Conservation (phyloP, 306 rosid genomes). For the Boehmeria nivea region DNA sequence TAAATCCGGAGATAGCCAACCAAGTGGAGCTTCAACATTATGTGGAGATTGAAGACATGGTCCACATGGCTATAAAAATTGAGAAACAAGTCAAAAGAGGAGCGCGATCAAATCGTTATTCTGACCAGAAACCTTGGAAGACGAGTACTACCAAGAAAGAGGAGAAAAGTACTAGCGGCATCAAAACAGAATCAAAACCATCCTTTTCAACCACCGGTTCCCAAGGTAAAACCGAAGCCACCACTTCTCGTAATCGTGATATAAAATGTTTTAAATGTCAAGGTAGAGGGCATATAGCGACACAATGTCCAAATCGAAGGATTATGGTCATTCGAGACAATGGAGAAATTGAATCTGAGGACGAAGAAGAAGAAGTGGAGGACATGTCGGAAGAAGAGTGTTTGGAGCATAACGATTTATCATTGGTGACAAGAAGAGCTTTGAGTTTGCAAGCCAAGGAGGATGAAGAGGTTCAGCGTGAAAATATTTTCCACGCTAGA, state of each 20-base stretch:
- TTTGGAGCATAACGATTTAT: not conserved
- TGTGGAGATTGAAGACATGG: not conserved
- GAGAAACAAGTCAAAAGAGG: not conserved
- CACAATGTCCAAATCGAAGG: constrained; percentile 3
- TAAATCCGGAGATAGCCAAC: not conserved
- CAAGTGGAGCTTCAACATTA: not conserved
- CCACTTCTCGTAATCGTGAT: not conserved
- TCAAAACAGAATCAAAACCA: not conserved
- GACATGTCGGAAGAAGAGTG: no score
- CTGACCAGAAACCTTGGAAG: not conserved
- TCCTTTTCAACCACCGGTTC: not conserved
- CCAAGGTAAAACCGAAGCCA: not conserved
- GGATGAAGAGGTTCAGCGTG: not conserved
- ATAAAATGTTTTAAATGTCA: no score
- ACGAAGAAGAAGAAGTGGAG: not conserved
- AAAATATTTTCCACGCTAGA: not conserved
- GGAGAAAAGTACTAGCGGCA: not conserved
- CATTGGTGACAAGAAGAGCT: not conserved
- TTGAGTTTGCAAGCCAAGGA: not conserved
- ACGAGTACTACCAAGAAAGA: not conserved
- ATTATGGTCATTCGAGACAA: not conserved
- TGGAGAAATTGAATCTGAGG: constrained; percentile 6
- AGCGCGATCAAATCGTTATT: not conserved
- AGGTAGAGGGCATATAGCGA: constrained; percentile 1
- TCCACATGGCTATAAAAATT: not conserved